phyloP scores from a whole-genome alignment of 78 protist species.

The Dictyostelium capitatum region DNA sequence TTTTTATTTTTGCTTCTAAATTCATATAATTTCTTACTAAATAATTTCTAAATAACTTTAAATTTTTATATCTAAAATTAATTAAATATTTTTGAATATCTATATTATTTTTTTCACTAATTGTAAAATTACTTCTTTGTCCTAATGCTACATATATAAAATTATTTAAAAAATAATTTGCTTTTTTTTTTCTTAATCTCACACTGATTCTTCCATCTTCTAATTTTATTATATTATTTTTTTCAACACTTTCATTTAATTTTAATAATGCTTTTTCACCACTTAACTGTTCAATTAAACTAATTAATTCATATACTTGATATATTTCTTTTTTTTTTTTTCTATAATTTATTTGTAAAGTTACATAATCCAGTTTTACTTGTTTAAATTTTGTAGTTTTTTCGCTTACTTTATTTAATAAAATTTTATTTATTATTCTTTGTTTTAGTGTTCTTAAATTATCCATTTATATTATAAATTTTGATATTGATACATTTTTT shows the following conservation, averaged over 20 bases:
- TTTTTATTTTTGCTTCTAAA: background rate
- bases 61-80: background rate
- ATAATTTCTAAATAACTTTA: background rate
- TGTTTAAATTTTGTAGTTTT: background rate
- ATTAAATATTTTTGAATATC: background rate
- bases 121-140: background rate
- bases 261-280: conserved; percentile 10
- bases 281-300: conserved; percentile 13
- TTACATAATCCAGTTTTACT: background rate
- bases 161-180: background rate
- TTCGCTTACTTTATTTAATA: background rate
- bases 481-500: conserved; percentile 11
- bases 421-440: background rate
- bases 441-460: background rate
- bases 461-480: conserved; percentile 10
- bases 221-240: background rate
- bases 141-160: background rate
- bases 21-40: background rate
- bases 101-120: conserved; percentile 9
- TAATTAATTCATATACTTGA: background rate
- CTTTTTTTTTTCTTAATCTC: background rate
- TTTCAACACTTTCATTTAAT: background rate
- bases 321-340: conserved; percentile 6
- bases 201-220: background rate
- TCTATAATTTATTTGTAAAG: background rate